Percentiles rank a stretch among this genome's conserved stretches.
These are phyloP conservation scores for Coemansia sp. DNA, from an alignment of 192 early-diverging fungal species.

Conservation along the genomic window DNA sequence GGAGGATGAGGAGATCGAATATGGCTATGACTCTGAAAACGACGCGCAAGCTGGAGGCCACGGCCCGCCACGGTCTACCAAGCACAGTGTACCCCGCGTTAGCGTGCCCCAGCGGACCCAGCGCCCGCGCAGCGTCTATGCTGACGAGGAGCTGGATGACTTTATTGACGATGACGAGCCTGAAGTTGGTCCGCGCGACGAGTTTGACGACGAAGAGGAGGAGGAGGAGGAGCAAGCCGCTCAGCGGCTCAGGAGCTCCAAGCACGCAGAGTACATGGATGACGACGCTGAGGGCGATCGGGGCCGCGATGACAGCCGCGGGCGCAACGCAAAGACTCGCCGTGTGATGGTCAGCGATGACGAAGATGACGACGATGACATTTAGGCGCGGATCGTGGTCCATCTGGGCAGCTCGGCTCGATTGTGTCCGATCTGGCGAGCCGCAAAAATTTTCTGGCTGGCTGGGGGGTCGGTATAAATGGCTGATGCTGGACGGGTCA, in stretches of 20 bases:
- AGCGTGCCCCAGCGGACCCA: background rate
- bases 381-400: background rate
- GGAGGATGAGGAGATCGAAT: slow-evolving; percentile 13
- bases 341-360: slow-evolving; percentile 33
- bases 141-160: slow-evolving; percentile 43
- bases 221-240: slow-evolving; percentile 41
- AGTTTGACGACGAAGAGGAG: slow-evolving; percentile 45
- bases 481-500: background rate
- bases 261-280: slow-evolving; percentile 16
- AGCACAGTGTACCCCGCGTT: slow-evolving; percentile 8
- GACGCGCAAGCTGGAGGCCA: background rate
- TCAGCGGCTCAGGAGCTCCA: slow-evolving; percentile 30
- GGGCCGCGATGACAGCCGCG: slow-evolving; percentile 2
- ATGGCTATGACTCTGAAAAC: slow-evolving; percentile 12
- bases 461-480: slow-evolving; percentile 7
- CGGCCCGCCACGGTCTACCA: slow-evolving; percentile 5
- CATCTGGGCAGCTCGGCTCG: background rate
- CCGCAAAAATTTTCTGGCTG: slow-evolving; percentile 45
- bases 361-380: slow-evolving; percentile 31
- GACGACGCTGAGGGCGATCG: slow-evolving; percentile 14
- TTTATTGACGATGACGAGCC: slow-evolving; percentile 51
- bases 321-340: slow-evolving; percentile 29
- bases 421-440: slow-evolving; percentile 6
- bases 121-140: slow-evolving; percentile 14
- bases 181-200: slow-evolving; percentile 47